phyloP scores from a whole-genome alignment of 495 filamentous ascomycete genomes.

The Aspergillus taichungensis region DNA sequence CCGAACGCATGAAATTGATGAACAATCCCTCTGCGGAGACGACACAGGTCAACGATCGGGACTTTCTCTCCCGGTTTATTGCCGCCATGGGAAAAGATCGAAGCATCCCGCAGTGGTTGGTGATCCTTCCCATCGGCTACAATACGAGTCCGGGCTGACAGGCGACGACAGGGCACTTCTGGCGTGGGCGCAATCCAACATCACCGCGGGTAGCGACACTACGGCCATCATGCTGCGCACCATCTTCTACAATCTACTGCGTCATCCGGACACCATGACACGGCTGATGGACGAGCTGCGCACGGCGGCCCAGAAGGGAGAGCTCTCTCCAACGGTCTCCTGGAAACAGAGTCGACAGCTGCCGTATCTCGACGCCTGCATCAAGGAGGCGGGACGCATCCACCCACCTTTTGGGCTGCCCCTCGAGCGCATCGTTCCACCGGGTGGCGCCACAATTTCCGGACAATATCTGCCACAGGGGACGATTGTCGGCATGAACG shows the following conservation, averaged over 20 bases:
- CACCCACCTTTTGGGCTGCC: conserved; percentile 23
- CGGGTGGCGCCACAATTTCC: conserved; percentile 4
- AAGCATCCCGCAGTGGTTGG: background rate
- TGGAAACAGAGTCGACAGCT: conserved; percentile 26
- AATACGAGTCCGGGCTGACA: too few relatives aligned
- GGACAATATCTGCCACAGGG: conserved; percentile 16
- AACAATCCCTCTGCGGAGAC: too few relatives aligned
- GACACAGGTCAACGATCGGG: too few relatives aligned
- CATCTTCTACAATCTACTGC: conserved; percentile 43
- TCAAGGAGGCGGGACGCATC: conserved; percentile 26
- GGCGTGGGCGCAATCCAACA: conserved; percentile 26
- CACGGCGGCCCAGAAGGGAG: conserved; percentile 35
- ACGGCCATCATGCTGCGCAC: conserved; percentile 40
- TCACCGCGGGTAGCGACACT: conserved; percentile 45
- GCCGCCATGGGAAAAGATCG: too few relatives aligned
- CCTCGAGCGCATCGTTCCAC: conserved; percentile 27
- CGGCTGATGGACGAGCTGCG: conserved; percentile 21
- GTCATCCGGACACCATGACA: conserved; percentile 15
- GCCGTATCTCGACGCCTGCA: conserved; percentile 40
- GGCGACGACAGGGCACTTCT: background rate
- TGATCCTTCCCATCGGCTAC: background rate
- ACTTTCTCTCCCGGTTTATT: too few relatives aligned
- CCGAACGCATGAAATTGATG: too few relatives aligned
- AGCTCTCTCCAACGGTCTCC: conserved; percentile 11
- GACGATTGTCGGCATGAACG: conserved; percentile 17